Conservation (phyloP, 192 early-diverging fungal genomes). For the Coemansia sp. region DNA sequence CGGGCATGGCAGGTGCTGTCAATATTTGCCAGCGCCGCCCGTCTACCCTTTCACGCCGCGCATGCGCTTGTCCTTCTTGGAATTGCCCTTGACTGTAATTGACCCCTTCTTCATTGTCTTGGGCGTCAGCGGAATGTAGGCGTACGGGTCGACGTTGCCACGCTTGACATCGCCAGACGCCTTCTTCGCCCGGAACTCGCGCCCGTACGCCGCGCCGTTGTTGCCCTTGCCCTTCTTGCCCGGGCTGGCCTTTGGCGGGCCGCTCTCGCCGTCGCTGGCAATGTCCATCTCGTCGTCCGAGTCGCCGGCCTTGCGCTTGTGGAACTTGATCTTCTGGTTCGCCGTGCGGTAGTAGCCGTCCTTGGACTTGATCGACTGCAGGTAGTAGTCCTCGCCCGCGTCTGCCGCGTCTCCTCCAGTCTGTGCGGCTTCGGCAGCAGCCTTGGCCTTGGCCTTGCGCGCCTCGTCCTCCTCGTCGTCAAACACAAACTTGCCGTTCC, state of each 20-base stretch:
- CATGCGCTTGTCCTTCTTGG: constrained; percentile 44
- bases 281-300: constrained; percentile 59
- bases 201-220: constrained; percentile 16
- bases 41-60: constrained; percentile 13
- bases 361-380: constrained; percentile 71
- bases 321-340: constrained; percentile 85
- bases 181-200: constrained; percentile 81
- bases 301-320: constrained; percentile 62
- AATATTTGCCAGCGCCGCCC: background rate
- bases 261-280: constrained; percentile 62
- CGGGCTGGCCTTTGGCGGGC: background rate
- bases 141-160: constrained; percentile 85
- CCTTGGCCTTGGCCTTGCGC: constrained; percentile 32
- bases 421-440: constrained; percentile 19
- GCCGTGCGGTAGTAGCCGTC: constrained; percentile 83
- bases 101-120: constrained; percentile 51
- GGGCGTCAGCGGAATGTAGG: constrained; percentile 85
- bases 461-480: constrained; percentile 59
- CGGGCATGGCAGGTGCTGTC: background rate
- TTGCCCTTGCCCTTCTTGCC: constrained; percentile 40
- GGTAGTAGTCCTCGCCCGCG: constrained; percentile 77
- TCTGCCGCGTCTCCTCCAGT: constrained; percentile 40
- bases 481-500: constrained; percentile 81
- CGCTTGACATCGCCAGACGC: constrained; percentile 89
- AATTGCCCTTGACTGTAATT: constrained; percentile 36